Conservation (phyloP, 306 rosid species). For the Casuarina equisetifolia region DNA sequence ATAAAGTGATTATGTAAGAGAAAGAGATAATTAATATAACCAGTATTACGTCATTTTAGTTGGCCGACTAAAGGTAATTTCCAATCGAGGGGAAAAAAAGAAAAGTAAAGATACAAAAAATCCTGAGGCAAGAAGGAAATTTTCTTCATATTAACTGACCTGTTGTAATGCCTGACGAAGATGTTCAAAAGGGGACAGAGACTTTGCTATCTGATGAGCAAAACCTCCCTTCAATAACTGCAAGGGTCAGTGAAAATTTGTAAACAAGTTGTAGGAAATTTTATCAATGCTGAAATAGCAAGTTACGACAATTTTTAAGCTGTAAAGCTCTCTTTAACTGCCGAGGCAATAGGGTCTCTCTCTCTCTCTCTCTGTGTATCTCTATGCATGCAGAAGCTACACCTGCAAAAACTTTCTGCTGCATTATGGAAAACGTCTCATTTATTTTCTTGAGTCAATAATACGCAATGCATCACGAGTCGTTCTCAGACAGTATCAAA, state of each 20-base stretch:
- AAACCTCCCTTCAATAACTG: conserved; percentile 32
- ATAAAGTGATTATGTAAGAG: not conserved
- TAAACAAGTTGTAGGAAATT: not conserved
- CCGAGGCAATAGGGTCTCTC: no score
- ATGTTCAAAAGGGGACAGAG: conserved; percentile 33
- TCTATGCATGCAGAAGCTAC: no score
- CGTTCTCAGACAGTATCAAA: no score
- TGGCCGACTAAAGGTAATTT: not conserved
- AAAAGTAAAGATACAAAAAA: not conserved
- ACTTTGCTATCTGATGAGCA: conserved; percentile 15
- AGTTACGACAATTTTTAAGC: no score
- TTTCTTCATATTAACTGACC: conserved; percentile 28
- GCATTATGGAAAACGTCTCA: no score
- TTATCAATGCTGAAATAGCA: no score
- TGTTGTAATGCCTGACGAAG: conserved; percentile 32
- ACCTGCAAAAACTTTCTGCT: no score
- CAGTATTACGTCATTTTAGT: not conserved
- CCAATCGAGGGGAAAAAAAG: not conserved
- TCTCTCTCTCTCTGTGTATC: no score
- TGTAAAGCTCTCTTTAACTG: no score
- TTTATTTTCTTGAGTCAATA: no score
- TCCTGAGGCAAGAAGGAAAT: not conserved
- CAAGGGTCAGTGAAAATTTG: not conserved
- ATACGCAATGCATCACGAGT: no score
- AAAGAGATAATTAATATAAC: not conserved